phyloP scores from a whole-genome alignment of 1,284 basidiomycete species.

The Rhizoctonia solani region DNA sequence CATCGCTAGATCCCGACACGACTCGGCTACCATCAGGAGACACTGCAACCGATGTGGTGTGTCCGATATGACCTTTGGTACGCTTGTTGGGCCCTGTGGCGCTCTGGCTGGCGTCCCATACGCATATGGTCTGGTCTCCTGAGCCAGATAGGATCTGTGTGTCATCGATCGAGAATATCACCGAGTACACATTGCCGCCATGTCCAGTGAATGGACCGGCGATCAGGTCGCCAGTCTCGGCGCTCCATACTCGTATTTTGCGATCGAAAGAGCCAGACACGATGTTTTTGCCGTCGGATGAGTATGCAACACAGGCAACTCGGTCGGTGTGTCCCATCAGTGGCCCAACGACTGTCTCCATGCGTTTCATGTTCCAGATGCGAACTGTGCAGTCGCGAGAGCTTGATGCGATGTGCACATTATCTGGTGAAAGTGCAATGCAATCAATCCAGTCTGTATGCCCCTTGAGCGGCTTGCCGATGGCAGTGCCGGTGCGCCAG shows the following conservation, averaged over 20 bases:
- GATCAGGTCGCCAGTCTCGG: neutral
- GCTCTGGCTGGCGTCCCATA: no score
- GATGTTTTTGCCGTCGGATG: slow-evolving; percentile 8
- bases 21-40: no score
- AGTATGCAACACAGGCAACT: slow-evolving; percentile 7
- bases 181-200: neutral
- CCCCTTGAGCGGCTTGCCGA: neutral
- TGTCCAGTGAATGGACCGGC: neutral
- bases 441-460: neutral
- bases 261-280: neutral
- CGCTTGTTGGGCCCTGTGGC: no score
- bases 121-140: no score
- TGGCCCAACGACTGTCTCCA: neutral
- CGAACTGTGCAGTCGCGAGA: slow-evolving; percentile 11
- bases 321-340: neutral
- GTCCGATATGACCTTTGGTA: no score
- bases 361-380: slow-evolving; percentile 19
- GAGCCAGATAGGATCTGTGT: neutral
- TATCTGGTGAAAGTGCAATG: neutral
- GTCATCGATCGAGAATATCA: slow-evolving; percentile 31
- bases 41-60: no score
- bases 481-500: slow-evolving; percentile 36
- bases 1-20: no score
- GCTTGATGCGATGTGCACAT: neutral
- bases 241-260: slow-evolving; percentile 3